Evolutionary conservation across 768 basidiomycete genomes (phyloP), one percentile per base, ranked within the genome.

Genomic region (Dendrothele bispora): DNA sequence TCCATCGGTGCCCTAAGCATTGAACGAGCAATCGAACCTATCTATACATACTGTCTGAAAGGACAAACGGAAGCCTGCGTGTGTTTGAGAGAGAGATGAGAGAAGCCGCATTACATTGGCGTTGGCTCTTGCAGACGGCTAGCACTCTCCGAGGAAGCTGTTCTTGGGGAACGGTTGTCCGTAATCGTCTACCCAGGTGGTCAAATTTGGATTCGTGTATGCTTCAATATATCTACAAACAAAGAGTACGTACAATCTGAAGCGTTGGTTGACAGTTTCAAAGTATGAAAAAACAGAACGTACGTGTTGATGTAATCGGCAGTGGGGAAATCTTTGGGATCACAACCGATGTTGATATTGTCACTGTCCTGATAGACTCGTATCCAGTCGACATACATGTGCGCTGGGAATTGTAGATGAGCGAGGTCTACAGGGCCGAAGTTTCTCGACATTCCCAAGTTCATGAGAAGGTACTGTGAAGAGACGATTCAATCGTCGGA

Each of bases 361-460:
- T 71, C 64, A 48, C 69, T 63, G 18, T 75, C 74, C 61, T 88
- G 87, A 61, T 88, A 89, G 8, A 89, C 83, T 28, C 87, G 78
- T 42, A 89, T 74, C 61, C 82, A 88, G 57, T 89, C 85, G 44
- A 87, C 66, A 40, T 59, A 66, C 78, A 88, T 73, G 22, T 49
- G 49, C 4, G 61, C 64, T 4, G 81, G 79, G 58, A 82, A 83
- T 20, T 60, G 63, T 17, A 86, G 61, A 48, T 83, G 66, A 2
- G 57, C 58, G 30, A 73, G 67, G 50, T 82, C 82, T 54, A 81
- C 73, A 15, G 65, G 69, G 22, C 78, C 80, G 61, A 82, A 82
- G 58, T 69, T 75, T 43, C 61, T 43, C 4, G 76, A 78, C 49
- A 81, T 70, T 45, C 78, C 80, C 22, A 79, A 63, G 43, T 80